phyloP scores from a whole-genome alignment of 257 asterid genomes.

The Cynanchum wilfordii region DNA sequence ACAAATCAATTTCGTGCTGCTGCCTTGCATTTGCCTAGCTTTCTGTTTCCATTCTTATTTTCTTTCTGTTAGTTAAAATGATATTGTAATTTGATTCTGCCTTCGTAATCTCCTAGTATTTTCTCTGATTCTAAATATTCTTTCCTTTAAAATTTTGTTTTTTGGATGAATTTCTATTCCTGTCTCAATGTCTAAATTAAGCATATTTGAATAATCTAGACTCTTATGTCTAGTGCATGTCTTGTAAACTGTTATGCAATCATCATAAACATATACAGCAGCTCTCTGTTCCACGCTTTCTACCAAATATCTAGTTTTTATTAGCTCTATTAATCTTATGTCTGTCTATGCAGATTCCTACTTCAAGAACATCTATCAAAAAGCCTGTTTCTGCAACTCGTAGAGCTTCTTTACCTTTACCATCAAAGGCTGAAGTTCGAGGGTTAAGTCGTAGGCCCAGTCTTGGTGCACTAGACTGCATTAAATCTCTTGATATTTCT shows the following conservation, averaged over 20 bases:
- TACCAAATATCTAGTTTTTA: neutral
- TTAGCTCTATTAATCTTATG: neutral
- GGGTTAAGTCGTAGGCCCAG: constrained; percentile 36
- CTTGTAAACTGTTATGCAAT: neutral
- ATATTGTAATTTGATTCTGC: neutral
- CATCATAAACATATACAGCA: neutral
- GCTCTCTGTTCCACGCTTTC: neutral
- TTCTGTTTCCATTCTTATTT: neutral
- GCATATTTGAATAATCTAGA: neutral
- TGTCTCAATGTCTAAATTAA: neutral
- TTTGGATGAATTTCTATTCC: neutral
- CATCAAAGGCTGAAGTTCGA: constrained; percentile 35
- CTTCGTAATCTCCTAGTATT: neutral
- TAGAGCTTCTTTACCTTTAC: constrained; percentile 67
- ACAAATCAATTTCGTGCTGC: neutral
- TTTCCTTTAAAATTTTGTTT: neutral
- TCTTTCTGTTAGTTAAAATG: neutral
- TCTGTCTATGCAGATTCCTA: constrained; percentile 40
- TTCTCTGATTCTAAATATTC: neutral
- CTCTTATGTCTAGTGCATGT: neutral
- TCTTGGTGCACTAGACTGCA: constrained; percentile 35
- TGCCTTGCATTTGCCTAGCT: neutral
- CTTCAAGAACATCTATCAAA: constrained; percentile 48
- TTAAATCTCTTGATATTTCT: constrained; percentile 68
- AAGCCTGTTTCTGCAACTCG: constrained; percentile 51